These are phyloP conservation scores for Fusarium haematococcum DNA, from an alignment of 2,329 filamentous ascomycete genomes.

Conservation along the genomic window DNA sequence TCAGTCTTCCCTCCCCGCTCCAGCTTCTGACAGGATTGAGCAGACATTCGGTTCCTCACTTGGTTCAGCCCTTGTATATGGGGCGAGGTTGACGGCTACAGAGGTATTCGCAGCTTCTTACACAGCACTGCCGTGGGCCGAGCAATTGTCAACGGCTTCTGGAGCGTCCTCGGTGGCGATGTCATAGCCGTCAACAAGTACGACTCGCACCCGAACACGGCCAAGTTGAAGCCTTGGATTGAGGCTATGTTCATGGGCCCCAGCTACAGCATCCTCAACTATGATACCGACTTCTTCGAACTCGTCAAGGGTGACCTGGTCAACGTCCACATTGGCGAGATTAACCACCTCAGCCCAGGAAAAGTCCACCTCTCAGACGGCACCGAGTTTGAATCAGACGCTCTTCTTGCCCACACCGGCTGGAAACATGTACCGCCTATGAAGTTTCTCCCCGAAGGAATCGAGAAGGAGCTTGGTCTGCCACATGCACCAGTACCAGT, in stretches of 20 bases:
- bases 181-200: neutral
- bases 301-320: neutral
- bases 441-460: neutral
- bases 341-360: neutral
- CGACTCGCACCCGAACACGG: neutral
- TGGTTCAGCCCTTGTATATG: slow-evolving; percentile 1
- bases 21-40: neutral
- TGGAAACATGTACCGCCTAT: neutral
- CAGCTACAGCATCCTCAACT: neutral
- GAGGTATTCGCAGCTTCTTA: neutral
- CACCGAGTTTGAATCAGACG: neutral
- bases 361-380: neutral
- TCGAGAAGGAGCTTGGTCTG: neutral
- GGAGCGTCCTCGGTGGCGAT: neutral
- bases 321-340: neutral
- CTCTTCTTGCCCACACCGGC: neutral
- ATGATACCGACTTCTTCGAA: neutral
- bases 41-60: neutral
- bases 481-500: neutral
- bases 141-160: neutral
- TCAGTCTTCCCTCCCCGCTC: neutral
- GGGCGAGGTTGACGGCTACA: neutral
- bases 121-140: neutral
- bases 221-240: neutral
- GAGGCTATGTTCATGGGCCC: neutral